Conservation (phyloP, 768 basidiomycete genomes). For the Calocybe indica region DNA sequence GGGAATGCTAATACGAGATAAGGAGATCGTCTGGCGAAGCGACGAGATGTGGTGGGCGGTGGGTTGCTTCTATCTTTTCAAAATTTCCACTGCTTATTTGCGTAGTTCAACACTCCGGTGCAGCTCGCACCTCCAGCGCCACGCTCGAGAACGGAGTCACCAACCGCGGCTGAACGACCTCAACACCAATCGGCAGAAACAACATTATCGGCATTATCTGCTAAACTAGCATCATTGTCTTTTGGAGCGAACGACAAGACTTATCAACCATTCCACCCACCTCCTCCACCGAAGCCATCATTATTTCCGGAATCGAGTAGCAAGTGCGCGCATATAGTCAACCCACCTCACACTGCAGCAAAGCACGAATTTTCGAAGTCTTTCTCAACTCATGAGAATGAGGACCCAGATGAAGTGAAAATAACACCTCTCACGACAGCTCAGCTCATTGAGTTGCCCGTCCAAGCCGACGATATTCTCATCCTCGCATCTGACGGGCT, state of each 20-base stretch:
- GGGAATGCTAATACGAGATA: slow-evolving; percentile 78
- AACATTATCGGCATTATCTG: too few species aligned
- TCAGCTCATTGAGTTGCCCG: slow-evolving; percentile 63
- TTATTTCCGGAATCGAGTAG: background rate
- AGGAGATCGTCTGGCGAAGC: slow-evolving; percentile 77
- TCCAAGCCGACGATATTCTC: slow-evolving; percentile 66
- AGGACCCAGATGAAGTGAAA: background rate
- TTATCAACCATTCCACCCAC: background rate
- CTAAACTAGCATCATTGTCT: too few species aligned
- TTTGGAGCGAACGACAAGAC: background rate
- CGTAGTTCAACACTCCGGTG: slow-evolving; percentile 38
- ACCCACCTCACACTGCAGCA: too few species aligned
- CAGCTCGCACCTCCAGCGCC: slow-evolving; percentile 26
- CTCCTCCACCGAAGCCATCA: slow-evolving; percentile 1
- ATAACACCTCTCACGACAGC: slow-evolving; percentile 42
- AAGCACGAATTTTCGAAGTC: too few species aligned
- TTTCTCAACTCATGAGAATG: background rate
- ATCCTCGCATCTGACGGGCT: slow-evolving; percentile 80
- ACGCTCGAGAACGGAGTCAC: slow-evolving; percentile 1
- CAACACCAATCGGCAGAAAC: too few species aligned
- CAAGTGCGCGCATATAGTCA: too few species aligned
- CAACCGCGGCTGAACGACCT: background rate
- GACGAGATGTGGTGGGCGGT: slow-evolving; percentile 92
- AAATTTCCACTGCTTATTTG: background rate
- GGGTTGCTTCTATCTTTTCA: slow-evolving; percentile 19